These are phyloP conservation scores for Penicillium sp. DNA, from an alignment of 2,329 filamentous ascomycete genomes.

Conservation along the genomic window DNA sequence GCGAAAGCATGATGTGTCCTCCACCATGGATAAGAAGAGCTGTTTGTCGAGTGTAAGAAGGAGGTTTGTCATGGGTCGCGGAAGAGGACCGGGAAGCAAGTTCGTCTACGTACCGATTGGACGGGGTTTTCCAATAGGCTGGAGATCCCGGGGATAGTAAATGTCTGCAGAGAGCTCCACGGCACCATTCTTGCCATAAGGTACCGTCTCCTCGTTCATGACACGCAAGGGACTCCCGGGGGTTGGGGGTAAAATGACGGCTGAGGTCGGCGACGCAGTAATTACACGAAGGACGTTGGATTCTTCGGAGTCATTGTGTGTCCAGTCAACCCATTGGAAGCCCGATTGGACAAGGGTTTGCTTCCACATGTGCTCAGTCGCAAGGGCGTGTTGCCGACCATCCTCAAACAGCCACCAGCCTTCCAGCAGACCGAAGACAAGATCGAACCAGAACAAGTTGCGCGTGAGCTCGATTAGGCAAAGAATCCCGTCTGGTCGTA, in stretches of 20 bases:
- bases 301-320: background rate
- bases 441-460: conserved; percentile 29
- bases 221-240: background rate
- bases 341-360: conserved; percentile 10
- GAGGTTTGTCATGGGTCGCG: background rate
- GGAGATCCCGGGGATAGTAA: background rate
- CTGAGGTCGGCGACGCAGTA: background rate
- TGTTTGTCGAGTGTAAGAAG: background rate
- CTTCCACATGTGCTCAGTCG: conserved; percentile 17
- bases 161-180: conserved; percentile 5
- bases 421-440: conserved; percentile 34
- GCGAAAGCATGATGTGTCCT: conserved; percentile 23
- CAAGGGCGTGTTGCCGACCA: conserved; percentile 22
- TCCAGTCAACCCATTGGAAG: conserved; percentile 10
- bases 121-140: background rate
- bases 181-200: background rate
- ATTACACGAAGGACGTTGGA: conserved; percentile 7
- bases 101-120: conserved; percentile 7
- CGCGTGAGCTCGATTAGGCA: conserved; percentile 28
- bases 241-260: background rate
- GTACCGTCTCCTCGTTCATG: background rate
- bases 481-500: conserved; percentile 26
- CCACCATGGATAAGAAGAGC: conserved; percentile 26
- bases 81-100: background rate
- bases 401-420: conserved; percentile 39